These are phyloP conservation scores for Macadamia integrifolia DNA, from an alignment of 164 flowering plant species.

Conservation along the genomic window DNA sequence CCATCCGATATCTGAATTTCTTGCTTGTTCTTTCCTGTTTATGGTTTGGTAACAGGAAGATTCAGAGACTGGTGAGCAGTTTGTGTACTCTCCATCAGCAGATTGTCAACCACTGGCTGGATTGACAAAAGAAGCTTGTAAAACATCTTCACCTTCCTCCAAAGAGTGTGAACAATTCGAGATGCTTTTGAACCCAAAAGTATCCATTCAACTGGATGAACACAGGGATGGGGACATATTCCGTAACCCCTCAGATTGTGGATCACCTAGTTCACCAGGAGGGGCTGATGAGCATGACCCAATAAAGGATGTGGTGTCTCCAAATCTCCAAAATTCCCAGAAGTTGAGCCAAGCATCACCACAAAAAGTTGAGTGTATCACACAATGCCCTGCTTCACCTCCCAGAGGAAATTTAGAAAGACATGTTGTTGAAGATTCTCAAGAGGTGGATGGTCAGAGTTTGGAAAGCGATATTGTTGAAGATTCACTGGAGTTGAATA, in stretches of 20 bases:
- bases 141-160: constrained; percentile 15
- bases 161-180: constrained; percentile 16
- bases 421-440: constrained; percentile 18
- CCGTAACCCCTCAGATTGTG: constrained; percentile 19
- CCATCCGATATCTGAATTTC: background rate
- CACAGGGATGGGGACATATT: constrained; percentile 18
- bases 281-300: constrained; percentile 20
- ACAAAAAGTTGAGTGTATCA: constrained; percentile 15
- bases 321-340: constrained; percentile 6
- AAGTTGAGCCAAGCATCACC: constrained; percentile 11
- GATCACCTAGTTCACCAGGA: constrained; percentile 31
- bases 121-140: constrained; percentile 19
- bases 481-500: constrained; percentile 21
- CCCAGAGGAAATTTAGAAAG: constrained; percentile 20
- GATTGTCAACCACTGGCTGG: constrained; percentile 14
- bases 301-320: constrained; percentile 4
- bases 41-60: constrained; percentile 31
- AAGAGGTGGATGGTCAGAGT: constrained; percentile 14
- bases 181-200: constrained; percentile 20
- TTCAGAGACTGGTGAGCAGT: constrained; percentile 26
- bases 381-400: constrained; percentile 18
- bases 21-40: background rate
- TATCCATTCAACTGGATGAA: constrained; percentile 19
- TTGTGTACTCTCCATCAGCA: constrained; percentile 23
- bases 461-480: constrained; percentile 14